These are phyloP conservation scores for Verticillium tricorpus DNA, from an alignment of 2,329 filamentous ascomycete genomes.

Conservation along the genomic window DNA sequence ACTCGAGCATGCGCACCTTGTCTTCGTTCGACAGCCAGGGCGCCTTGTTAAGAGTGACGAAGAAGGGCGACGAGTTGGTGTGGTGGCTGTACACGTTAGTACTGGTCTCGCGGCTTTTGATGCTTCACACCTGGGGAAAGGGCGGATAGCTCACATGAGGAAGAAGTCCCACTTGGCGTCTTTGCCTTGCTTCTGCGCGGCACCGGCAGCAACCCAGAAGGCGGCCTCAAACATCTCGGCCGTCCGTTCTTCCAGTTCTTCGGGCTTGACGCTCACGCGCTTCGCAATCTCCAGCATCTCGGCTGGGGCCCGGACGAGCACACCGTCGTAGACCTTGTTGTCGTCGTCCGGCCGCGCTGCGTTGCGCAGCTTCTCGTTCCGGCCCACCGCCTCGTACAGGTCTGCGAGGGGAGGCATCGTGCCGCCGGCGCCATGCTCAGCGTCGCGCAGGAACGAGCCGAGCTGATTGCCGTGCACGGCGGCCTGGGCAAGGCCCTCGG, in stretches of 20 bases:
- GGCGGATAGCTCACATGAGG: slow-evolving; percentile 41
- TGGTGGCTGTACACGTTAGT: slow-evolving; percentile 56
- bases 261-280: slow-evolving; percentile 51
- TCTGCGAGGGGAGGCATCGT: slow-evolving; percentile 43
- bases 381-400: slow-evolving; percentile 56
- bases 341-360: slow-evolving; percentile 47
- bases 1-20: slow-evolving; percentile 72
- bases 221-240: slow-evolving; percentile 65
- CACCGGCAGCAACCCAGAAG: slow-evolving; percentile 42
- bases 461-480: slow-evolving; percentile 62
- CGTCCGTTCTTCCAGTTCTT: slow-evolving; percentile 50
- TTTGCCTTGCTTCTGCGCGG: slow-evolving; percentile 61
- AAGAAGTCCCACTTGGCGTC: slow-evolving; percentile 78
- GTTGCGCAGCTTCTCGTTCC: slow-evolving; percentile 49
- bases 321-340: slow-evolving; percentile 65
- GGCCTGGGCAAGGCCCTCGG: slow-evolving; percentile 73
- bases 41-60: slow-evolving; percentile 60
- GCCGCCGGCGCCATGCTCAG: slow-evolving; percentile 40
- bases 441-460: slow-evolving; percentile 44
- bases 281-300: slow-evolving; percentile 59
- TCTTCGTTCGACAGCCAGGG: slow-evolving; percentile 54
- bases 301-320: slow-evolving; percentile 57
- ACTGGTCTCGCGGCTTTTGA: not conserved
- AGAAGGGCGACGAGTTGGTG: slow-evolving; percentile 68
- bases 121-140: not conserved